Percentiles rank a stretch among this genome's conserved stretches.
Evolutionary conservation across 176 grass and related monocot genomes (phyloP).

Genomic region (Zoysia japonica): DNA sequence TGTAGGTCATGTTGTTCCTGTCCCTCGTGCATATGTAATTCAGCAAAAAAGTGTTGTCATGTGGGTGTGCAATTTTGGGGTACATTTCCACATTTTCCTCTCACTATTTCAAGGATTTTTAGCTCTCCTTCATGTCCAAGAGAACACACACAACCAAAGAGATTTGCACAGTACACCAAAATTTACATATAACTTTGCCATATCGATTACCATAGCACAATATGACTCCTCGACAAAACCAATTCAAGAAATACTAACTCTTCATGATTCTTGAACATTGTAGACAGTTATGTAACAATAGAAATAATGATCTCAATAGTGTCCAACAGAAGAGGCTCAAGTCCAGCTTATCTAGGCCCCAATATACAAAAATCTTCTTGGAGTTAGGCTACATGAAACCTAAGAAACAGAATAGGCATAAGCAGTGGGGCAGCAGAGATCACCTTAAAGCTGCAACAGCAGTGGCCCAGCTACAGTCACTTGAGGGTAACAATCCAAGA

Average conservation of each 20-base stretch:
- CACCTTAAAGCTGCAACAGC: slow-evolving; percentile 89
- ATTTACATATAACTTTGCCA: neutral
- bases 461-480: slow-evolving; percentile 85
- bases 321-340: neutral
- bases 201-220: neutral
- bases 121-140: too few species aligned
- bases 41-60: too few species aligned
- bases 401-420: neutral
- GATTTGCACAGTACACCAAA: neutral
- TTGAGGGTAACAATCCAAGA: slow-evolving; percentile 87
- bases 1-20: too few species aligned
- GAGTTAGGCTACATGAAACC: slow-evolving; percentile 22
- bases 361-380: slow-evolving; percentile 3
- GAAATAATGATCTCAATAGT: slow-evolving; percentile 6
- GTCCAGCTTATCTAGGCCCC: slow-evolving; percentile 18
- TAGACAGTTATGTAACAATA: neutral
- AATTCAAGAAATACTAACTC: slow-evolving; percentile 9
- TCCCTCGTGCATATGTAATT: too few species aligned
- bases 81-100: too few species aligned
- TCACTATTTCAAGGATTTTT: too few species aligned
- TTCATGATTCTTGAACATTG: neutral
- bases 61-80: too few species aligned
- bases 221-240: neutral
- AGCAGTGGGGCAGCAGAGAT: neutral
- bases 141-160: neutral